Conservation (phyloP, 106 monocot species). For the Iris macrosiphon region DNA sequence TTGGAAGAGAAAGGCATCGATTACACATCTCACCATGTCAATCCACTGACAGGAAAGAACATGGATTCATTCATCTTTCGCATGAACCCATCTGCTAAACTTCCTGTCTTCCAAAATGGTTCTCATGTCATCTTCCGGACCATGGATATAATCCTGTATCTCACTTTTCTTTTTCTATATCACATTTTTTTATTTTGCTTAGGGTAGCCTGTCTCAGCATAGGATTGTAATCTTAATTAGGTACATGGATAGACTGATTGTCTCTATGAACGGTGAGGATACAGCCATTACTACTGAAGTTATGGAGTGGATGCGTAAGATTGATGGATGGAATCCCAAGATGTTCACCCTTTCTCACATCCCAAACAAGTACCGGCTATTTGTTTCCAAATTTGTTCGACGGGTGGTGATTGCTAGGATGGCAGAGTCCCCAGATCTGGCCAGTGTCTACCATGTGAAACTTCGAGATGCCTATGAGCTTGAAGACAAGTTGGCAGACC, state of each 20-base stretch:
- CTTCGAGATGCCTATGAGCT: conserved; percentile 73
- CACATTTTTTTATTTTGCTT: neutral
- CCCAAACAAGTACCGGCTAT: conserved; percentile 56
- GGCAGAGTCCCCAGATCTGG: conserved; percentile 83
- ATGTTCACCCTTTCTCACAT: conserved; percentile 74
- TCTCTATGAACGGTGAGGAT: conserved; percentile 44
- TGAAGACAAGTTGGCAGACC: conserved; percentile 72
- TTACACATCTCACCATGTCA: conserved; percentile 91
- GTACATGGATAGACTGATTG: conserved; percentile 82
- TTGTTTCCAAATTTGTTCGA: conserved; percentile 69
- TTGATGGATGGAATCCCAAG: conserved; percentile 83
- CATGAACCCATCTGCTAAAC: conserved; percentile 87
- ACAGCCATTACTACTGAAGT: conserved; percentile 30
- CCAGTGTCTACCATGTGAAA: conserved; percentile 75
- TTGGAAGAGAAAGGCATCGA: conserved; percentile 93
- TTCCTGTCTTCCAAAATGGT: conserved; percentile 98
- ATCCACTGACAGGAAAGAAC: conserved; percentile 94
- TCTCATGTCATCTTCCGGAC: conserved; percentile 61
- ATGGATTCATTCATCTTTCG: conserved; percentile 79
- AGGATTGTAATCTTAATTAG: conserved; percentile 24
- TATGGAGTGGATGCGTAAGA: conserved; percentile 72
- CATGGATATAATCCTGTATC: conserved; percentile 69
- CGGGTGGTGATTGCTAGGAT: conserved; percentile 88
- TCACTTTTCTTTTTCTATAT: conserved; percentile 1
- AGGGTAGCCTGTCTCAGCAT: neutral